These are phyloP conservation scores for Coprinellus aureogranulatus DNA, from an alignment of 768 basidiomycete genomes.

Conservation along the genomic window DNA sequence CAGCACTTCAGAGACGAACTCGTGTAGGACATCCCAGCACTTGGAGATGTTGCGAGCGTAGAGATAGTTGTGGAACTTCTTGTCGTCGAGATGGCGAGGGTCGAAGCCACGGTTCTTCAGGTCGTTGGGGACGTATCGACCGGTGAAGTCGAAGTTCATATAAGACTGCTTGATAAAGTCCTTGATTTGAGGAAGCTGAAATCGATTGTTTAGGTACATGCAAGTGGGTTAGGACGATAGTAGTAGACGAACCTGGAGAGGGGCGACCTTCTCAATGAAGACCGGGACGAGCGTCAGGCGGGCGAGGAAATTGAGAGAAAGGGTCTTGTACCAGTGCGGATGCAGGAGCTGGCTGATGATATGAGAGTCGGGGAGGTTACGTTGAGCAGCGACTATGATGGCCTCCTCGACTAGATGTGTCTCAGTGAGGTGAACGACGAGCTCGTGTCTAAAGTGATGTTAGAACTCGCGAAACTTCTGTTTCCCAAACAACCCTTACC, in stretches of 20 bases:
- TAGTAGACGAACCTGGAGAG: neutral
- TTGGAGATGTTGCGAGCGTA: constrained; percentile 24
- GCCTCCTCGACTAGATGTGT: constrained; percentile 32
- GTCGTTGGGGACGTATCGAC: constrained; percentile 26
- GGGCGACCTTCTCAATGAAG: constrained; percentile 14
- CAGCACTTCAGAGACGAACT: constrained; percentile 16
- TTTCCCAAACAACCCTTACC: no score
- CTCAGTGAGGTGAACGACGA: constrained; percentile 25
- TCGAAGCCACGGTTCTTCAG: constrained; percentile 25
- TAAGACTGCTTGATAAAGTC: constrained; percentile 19
- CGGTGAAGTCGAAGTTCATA: constrained; percentile 23
- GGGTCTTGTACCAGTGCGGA: constrained; percentile 29
- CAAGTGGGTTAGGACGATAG: constrained; percentile 17
- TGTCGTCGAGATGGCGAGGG: constrained; percentile 20
- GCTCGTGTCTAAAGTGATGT: no score
- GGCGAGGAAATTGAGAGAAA: constrained; percentile 25
- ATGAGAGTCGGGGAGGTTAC: constrained; percentile 20
- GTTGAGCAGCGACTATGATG: constrained; percentile 28
- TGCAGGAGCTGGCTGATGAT: constrained; percentile 24
- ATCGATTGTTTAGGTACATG: constrained; percentile 10
- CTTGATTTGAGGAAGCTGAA: neutral
- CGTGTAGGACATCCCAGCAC: constrained; percentile 25
- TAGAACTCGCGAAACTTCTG: no score
- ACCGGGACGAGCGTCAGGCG: constrained; percentile 25
- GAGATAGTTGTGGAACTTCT: constrained; percentile 28